A percentile compares a stretch with the other conserved stretches of the same genome.
phyloP scores from a whole-genome alignment of 441 rosid species.

The Kokia cookei region DNA sequence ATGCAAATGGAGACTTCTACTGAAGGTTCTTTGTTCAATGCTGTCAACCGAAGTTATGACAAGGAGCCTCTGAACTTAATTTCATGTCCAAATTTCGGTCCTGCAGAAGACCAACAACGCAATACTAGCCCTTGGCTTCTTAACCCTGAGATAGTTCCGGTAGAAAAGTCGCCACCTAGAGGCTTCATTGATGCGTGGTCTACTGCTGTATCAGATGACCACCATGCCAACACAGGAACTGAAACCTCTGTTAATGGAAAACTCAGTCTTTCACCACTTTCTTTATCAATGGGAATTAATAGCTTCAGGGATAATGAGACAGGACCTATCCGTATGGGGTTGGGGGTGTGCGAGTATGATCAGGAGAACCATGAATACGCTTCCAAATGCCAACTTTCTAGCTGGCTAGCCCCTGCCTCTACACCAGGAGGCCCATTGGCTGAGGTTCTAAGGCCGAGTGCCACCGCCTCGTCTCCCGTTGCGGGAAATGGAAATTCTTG shows the following conservation, averaged over 20 bases:
- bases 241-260: constrained; percentile 24
- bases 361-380: constrained; percentile 17
- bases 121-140: background rate
- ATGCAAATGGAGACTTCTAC: background rate
- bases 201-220: constrained; percentile 24
- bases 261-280: constrained; percentile 33
- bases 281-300: constrained; percentile 41
- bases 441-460: constrained; percentile 42
- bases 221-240: constrained; percentile 8
- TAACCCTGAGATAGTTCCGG: constrained; percentile 6
- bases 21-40: background rate
- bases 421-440: constrained; percentile 68
- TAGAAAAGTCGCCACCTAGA: constrained; percentile 12
- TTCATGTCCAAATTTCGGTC: constrained; percentile 10
- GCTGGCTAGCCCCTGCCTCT: constrained; percentile 30
- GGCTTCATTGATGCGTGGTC: constrained; percentile 48
- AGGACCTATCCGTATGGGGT: constrained; percentile 25
- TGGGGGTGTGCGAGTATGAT: constrained; percentile 18
- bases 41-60: background rate
- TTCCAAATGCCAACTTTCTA: constrained; percentile 21
- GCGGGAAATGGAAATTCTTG: constrained; percentile 20
- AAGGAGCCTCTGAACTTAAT: constrained; percentile 14
- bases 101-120: constrained; percentile 10
- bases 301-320: constrained; percentile 21
- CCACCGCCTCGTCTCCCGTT: constrained; percentile 9